Percentiles rank a stretch among this genome's conserved stretches.
These are phyloP conservation scores for Lentinula novae-zelandiae DNA, from an alignment of 1,284 basidiomycete species.

Conservation along the genomic window DNA sequence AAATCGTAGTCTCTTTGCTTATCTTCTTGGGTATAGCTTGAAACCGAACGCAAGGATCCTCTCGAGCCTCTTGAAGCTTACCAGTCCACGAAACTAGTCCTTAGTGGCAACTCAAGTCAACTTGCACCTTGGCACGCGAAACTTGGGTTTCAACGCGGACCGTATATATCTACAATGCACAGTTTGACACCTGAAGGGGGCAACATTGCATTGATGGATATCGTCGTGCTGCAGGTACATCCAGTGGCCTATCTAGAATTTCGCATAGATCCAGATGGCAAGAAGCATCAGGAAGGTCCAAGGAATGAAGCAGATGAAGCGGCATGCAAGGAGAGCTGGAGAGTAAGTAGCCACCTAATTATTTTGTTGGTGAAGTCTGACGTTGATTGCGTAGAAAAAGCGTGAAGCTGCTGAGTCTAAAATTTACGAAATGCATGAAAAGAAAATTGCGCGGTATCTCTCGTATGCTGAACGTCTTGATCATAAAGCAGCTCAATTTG, in stretches of 20 bases:
- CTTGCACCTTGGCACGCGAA: constrained; percentile 86
- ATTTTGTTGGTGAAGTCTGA: not conserved
- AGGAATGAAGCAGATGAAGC: constrained; percentile 72
- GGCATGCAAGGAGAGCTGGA: constrained; percentile 61
- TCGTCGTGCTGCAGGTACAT: constrained; percentile 67
- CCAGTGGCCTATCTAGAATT: constrained; percentile 67
- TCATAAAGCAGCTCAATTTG: constrained; percentile 36
- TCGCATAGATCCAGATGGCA: constrained; percentile 48
- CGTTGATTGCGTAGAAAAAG: constrained; percentile 34
- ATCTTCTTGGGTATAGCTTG: constrained; percentile 47
- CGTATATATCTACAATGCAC: constrained; percentile 73
- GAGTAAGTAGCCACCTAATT: constrained; percentile 39
- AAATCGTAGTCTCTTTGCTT: not conserved
- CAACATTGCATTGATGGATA: constrained; percentile 68
- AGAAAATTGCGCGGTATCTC: constrained; percentile 43
- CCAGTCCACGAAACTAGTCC: constrained; percentile 57
- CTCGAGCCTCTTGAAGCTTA: constrained; percentile 84
- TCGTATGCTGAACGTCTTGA: constrained; percentile 58
- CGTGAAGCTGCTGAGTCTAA: constrained; percentile 53
- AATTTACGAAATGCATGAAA: constrained; percentile 51
- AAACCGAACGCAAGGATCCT: constrained; percentile 69
- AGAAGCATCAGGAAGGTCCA: constrained; percentile 51
- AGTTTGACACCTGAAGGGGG: constrained; percentile 86
- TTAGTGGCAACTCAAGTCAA: constrained; percentile 84
- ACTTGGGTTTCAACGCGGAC: constrained; percentile 68